A percentile compares a stretch with the other conserved stretches of the same genome.
These are phyloP conservation scores for Microdochium nivale DNA, from an alignment of 2,329 filamentous ascomycete species.

Conservation along the genomic window DNA sequence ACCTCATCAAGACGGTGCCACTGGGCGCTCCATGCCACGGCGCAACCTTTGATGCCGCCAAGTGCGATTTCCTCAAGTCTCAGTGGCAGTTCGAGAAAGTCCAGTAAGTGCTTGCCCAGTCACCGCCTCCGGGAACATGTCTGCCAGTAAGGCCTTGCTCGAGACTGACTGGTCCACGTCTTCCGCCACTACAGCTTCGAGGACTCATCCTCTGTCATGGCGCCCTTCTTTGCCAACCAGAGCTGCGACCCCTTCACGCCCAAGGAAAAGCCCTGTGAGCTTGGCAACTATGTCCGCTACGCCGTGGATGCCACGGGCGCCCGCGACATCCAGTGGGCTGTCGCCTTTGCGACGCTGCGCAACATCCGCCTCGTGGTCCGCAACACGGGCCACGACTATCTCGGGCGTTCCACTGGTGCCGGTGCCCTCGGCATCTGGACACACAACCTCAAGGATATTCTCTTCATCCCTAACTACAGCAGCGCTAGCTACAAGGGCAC, in stretches of 20 bases:
- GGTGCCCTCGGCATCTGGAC: conserved; percentile 34
- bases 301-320: conserved; percentile 23
- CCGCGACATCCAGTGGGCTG: conserved; percentile 19
- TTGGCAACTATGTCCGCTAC: conserved; percentile 36
- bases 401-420: conserved; percentile 38
- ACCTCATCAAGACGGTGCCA: conserved; percentile 13
- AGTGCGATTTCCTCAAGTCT: conserved; percentile 6
- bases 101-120: conserved; percentile 1
- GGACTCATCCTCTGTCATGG: conserved; percentile 23
- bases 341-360: conserved; percentile 23
- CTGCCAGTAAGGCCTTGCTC: no score
- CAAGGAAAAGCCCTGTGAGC: conserved; percentile 29
- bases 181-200: conserved; percentile 10
- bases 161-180: background rate
- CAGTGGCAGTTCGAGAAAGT: background rate
- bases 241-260: conserved; percentile 29
- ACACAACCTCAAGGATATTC: conserved; percentile 28
- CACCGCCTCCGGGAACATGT: no score
- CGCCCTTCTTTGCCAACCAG: conserved; percentile 27
- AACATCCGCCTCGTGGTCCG: conserved; percentile 33
- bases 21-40: conserved; percentile 12
- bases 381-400: conserved; percentile 34
- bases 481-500: conserved; percentile 35
- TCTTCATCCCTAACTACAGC: conserved; percentile 23
- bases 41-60: conserved; percentile 8